Evolutionary conservation across 306 rosid species (phyloP), one percentile per base, ranked within the genome.

Genomic region (Trichosanthes truncata): DNA sequence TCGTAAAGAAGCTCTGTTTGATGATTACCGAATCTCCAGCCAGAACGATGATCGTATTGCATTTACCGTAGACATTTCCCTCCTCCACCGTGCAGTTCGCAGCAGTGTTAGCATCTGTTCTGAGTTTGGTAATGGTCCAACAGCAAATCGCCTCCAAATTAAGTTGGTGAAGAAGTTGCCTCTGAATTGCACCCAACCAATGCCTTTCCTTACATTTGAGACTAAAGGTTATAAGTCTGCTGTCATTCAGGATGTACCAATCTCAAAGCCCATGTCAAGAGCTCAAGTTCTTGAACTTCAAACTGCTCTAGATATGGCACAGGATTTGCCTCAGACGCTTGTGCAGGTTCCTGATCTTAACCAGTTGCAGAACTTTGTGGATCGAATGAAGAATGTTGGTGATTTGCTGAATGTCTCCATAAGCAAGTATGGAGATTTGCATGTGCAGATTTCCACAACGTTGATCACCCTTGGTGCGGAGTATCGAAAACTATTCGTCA

Each of bases 301-400:
- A 59, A 85, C 41, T 62, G 93, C 97, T 20, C 87, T 95, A 48
- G 97, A 93, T 56, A 68, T 84, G 90, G 93, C 97, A 5, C 99
- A 95, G 51, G 97, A 91, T 81, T 79, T 92, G 78, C 98, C 97
- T 83, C 98, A 57, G 83, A 95, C 97, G 12, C 91, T 95, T 56
- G 91, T 95, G 76, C 98, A 92, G 89, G 91, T 91, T 69, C 94
- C 95, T n/a, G 97, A 92, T 84, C 78, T 90, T 88, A 90, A 84
- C 82, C 97, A 93, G 82, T 65, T 95, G 85, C 91, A 92, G 77
- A 95, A 87, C 86, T 88, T 91, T 82, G 98, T 95, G 74, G 97
- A 95, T 83, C 85, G 97, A 81, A 85, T 95, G 98, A 95, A 89
- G 91, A 81, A 81, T 61, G 90, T 92, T 11, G 97, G 98, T 1